Percentiles rank a stretch among this genome's conserved stretches.
Evolutionary conservation across 2,329 filamentous ascomycete species (phyloP).

Genomic region (Clonostachys byssicola): DNA sequence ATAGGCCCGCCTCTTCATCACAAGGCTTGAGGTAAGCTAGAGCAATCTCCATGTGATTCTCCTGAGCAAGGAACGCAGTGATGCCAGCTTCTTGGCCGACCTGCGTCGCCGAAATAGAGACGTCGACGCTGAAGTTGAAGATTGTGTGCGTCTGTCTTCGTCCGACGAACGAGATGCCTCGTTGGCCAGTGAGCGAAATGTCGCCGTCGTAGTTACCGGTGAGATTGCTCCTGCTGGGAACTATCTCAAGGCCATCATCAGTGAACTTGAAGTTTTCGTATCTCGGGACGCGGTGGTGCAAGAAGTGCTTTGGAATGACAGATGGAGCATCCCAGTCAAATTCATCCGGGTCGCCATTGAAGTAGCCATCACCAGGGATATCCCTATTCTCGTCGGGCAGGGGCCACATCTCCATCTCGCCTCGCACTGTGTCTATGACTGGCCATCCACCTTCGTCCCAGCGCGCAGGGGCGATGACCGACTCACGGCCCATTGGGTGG

Average conservation of each 20-base stretch:
- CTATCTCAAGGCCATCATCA: constrained; percentile 15
- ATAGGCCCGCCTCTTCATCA: constrained; percentile 17
- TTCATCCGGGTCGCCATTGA: constrained; percentile 32
- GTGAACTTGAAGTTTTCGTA: constrained; percentile 28
- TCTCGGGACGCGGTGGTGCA: constrained; percentile 50
- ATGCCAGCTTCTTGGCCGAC: constrained; percentile 50
- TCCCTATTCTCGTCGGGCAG: constrained; percentile 9
- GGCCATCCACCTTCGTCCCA: constrained; percentile 47
- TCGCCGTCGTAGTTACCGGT: constrained; percentile 23
- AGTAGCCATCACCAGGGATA: background rate
- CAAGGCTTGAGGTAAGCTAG: constrained; percentile 22
- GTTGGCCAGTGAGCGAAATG: constrained; percentile 4
- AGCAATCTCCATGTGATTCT: constrained; percentile 46
- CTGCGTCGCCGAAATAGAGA: constrained; percentile 43
- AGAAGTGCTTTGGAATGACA: constrained; percentile 46
- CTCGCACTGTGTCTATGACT: constrained; percentile 14
- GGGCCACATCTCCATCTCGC: constrained; percentile 18
- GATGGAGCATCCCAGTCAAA: constrained; percentile 39
- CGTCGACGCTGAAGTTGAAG: constrained; percentile 43
- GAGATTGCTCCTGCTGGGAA: constrained; percentile 10
- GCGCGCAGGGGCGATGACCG: constrained; percentile 38
- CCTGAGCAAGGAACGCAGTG: constrained; percentile 46
- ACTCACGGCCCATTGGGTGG: constrained; percentile 52
- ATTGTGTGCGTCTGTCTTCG: constrained; percentile 50
- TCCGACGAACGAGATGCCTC: constrained; percentile 38